Evolutionary conservation across 495 filamentous ascomycete genomes (phyloP), one percentile per base, ranked within the genome.

Genomic region (Saxophila tyrrhenica): DNA sequence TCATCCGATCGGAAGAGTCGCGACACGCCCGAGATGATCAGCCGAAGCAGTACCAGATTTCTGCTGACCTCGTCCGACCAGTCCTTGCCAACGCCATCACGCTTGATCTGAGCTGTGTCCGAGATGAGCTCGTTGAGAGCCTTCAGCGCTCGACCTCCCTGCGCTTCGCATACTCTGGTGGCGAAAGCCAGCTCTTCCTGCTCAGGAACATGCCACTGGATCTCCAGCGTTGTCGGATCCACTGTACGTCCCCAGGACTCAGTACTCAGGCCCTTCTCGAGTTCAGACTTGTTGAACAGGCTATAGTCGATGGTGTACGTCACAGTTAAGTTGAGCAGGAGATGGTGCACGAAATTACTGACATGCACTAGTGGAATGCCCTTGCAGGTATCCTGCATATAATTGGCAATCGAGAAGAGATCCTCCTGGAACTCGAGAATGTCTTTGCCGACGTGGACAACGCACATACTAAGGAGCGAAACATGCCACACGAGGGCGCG

Each of bases 41-140:
- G 76, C 53, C 90, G 77, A 17, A 97, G 71, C 46, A 95, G 84
- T 2, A 88, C 84, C 45, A 99, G 69, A 66, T 94, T 94, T 53
- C 92, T 73, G 2, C 89, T 87, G 25, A 96, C 83, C 68, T 97
- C 94, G 69, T 99, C 92, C 0, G 90, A 95, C 92, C 92, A 99
- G 60, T 94, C 90, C 68, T 97, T 97, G 50, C 91, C 92, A 64
- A 86, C 94, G 42, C 92, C 92, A 61, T 94, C 89, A 42, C 91
- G 78, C 67, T 90, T 96, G 25, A 95, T 81, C n/a, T 77, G 83
- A 3, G 90, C 87, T 25, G 81, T 79, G 35, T 87, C 84, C 56
- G 84, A 79, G 51, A 87, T 94, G 32, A 99, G 75, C 29, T 82
- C 78, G 41, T 75, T 76, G 0, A 99, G 71, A 32, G 83, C 78